Conservation (phyloP, 306 rosid species). For the Fragaria iinumae region DNA sequence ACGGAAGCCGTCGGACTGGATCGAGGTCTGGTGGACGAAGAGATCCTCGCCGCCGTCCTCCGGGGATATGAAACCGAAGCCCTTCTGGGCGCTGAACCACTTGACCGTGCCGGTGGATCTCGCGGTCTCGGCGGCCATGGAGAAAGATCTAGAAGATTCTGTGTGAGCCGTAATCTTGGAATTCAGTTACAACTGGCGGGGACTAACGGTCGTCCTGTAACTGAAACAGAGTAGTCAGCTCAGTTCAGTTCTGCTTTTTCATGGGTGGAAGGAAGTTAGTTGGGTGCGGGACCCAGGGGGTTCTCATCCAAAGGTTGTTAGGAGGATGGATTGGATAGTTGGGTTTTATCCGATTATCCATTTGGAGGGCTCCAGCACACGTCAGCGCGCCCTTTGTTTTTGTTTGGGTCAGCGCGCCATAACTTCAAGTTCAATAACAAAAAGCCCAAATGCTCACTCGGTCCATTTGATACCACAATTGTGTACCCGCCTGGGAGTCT, state of each 20-base stretch:
- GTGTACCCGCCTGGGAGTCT: no score
- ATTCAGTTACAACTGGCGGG: neutral
- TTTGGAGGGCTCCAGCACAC: neutral
- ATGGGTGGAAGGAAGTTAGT: neutral
- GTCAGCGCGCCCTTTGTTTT: neutral
- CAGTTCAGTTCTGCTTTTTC: neutral
- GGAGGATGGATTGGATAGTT: neutral
- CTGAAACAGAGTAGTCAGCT: conserved; percentile 1
- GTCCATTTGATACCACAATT: no score
- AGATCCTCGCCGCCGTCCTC: conserved; percentile 62
- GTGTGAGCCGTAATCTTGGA: neutral
- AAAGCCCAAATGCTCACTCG: no score
- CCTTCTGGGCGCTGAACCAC: conserved; percentile 80
- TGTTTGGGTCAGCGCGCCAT: no score
- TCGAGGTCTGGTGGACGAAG: conserved; percentile 81
- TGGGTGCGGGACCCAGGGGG: neutral
- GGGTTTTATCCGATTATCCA: conserved; percentile 1
- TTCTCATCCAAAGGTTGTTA: conserved; percentile 5
- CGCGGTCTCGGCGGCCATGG: conserved; percentile 52
- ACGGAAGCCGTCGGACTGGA: conserved; percentile 71
- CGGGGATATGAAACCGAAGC: conserved; percentile 79
- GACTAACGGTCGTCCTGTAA: neutral
- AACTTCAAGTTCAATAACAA: no score
- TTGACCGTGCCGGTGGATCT: conserved; percentile 66
- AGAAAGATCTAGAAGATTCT: conserved; percentile 29